Percentiles rank a stretch among this genome's conserved stretches.
Conservation (phyloP, 2,329 filamentous ascomycete species). For the Emericellopsis atlantica region DNA sequence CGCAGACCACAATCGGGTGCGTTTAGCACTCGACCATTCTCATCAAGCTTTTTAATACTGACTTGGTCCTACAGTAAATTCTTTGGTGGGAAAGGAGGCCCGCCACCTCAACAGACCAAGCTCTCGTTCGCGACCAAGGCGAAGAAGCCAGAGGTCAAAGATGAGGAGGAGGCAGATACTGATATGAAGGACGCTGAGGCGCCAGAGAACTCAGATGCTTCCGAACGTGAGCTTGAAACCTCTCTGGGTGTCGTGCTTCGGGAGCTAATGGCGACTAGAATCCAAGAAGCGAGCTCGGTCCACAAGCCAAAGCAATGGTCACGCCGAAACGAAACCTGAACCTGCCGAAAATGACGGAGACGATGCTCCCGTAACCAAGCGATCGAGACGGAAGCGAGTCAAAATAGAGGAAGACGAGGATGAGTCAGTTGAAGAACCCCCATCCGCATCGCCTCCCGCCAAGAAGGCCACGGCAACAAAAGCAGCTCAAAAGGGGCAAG, state of each 20-base stretch:
- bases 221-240: slow-evolving; percentile 19
- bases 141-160: slow-evolving; percentile 19
- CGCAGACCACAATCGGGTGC: slow-evolving; percentile 64
- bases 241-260: not conserved
- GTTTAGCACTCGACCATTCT: not conserved
- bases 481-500: not conserved
- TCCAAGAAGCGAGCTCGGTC: slow-evolving; percentile 29
- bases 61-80: slow-evolving; percentile 54
- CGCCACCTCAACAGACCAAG: slow-evolving; percentile 63
- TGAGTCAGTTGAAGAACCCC: slow-evolving; percentile 20
- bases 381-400: slow-evolving; percentile 31
- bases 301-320: slow-evolving; percentile 7
- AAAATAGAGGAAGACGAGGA: slow-evolving; percentile 41
- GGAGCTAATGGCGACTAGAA: slow-evolving; percentile 13
- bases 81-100: slow-evolving; percentile 49
- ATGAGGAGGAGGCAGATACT: slow-evolving; percentile 12
- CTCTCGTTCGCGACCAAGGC: slow-evolving; percentile 59
- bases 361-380: slow-evolving; percentile 48
- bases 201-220: slow-evolving; percentile 24
- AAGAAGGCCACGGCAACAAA: not conserved
- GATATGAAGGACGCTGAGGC: slow-evolving; percentile 13
- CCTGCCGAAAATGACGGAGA: slow-evolving; percentile 39
- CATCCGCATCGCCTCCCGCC: slow-evolving; percentile 7
- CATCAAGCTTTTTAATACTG: not conserved
- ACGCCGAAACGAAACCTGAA: slow-evolving; percentile 11